Evolutionary conservation across 1,284 basidiomycete genomes (phyloP).

Genomic region (Paramarasmius palmivorus): DNA sequence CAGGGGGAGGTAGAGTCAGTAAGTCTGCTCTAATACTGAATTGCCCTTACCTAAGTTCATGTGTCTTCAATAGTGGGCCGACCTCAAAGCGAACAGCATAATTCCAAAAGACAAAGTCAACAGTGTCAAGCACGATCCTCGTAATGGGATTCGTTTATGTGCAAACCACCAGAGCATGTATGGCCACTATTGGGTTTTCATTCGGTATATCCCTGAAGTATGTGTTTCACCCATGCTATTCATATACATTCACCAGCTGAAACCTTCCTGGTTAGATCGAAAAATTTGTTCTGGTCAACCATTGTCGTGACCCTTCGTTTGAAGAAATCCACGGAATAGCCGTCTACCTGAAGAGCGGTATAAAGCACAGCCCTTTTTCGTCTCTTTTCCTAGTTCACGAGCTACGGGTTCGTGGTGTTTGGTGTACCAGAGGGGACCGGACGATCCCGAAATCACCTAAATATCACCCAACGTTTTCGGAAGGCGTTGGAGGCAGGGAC

Average conservation of each 20-base stretch:
- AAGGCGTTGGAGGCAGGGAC: background rate
- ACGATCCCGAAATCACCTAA: background rate
- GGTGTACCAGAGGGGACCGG: background rate
- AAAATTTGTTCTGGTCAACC: background rate
- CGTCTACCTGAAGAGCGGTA: background rate
- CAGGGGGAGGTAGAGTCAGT: no score
- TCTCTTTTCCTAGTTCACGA: background rate
- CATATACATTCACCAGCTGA: no score
- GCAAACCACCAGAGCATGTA: background rate
- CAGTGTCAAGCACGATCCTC: background rate
- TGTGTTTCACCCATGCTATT: background rate
- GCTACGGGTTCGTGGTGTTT: background rate
- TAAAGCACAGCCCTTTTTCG: background rate
- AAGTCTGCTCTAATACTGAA: no score
- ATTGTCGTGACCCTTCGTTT: background rate
- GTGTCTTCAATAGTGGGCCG: no score
- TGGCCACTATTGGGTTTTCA: background rate
- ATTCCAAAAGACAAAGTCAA: background rate
- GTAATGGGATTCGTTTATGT: background rate
- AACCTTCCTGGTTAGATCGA: no score
- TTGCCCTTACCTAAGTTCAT: no score
- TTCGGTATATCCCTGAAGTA: background rate
- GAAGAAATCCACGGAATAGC: background rate
- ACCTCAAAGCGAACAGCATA: no score
- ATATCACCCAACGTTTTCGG: background rate